phyloP scores from a whole-genome alignment of 2,329 filamentous ascomycete genomes.

The Hansfordia pulvinata region DNA sequence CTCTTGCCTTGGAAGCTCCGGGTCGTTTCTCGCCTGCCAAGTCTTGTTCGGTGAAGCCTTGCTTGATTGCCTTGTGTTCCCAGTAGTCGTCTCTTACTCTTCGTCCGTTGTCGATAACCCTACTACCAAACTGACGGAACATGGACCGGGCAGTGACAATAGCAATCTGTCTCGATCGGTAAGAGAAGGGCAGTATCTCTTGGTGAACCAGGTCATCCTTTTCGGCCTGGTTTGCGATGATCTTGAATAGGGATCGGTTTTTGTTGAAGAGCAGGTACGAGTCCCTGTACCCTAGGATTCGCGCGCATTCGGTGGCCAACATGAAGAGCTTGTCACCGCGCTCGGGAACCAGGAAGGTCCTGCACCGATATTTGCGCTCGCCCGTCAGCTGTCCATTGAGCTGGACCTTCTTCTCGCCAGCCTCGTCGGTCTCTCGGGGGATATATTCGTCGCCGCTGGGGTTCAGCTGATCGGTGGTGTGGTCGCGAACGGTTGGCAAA shows the following conservation, averaged over 20 bases:
- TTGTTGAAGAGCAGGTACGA: constrained; percentile 99
- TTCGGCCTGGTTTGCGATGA: constrained; percentile 88
- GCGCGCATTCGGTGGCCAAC: constrained; percentile 93
- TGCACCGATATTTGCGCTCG: constrained; percentile 77
- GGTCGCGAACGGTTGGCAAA: constrained; percentile 86
- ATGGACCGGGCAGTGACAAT: constrained; percentile 96
- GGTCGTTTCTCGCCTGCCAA: constrained; percentile 91
- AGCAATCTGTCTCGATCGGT: constrained; percentile 94
- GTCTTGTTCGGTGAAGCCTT: constrained; percentile 96
- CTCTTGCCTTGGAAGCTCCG: constrained; percentile 76
- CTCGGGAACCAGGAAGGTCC: constrained; percentile 86
- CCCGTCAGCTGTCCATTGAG: constrained; percentile 69
- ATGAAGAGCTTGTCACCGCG: constrained; percentile 93
- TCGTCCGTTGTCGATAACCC: constrained; percentile 79
- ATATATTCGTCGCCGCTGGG: constrained; percentile 87
- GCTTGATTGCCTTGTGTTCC: constrained; percentile 93
- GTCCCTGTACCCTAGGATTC: constrained; percentile 86
- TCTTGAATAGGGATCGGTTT: constrained; percentile 92
- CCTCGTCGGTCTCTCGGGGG: constrained; percentile 82
- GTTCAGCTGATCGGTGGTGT: constrained; percentile 91
- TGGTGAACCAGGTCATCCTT: constrained; percentile 94
- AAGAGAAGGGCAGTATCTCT: constrained; percentile 93
- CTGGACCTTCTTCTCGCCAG: constrained; percentile 88
- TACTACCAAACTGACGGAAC: constrained; percentile 96
- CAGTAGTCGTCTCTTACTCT: constrained; percentile 96